Evolutionary conservation across 257 asterid species (phyloP), one percentile per base, ranked within the genome.

Genomic region (Solanum lycopersicoides): DNA sequence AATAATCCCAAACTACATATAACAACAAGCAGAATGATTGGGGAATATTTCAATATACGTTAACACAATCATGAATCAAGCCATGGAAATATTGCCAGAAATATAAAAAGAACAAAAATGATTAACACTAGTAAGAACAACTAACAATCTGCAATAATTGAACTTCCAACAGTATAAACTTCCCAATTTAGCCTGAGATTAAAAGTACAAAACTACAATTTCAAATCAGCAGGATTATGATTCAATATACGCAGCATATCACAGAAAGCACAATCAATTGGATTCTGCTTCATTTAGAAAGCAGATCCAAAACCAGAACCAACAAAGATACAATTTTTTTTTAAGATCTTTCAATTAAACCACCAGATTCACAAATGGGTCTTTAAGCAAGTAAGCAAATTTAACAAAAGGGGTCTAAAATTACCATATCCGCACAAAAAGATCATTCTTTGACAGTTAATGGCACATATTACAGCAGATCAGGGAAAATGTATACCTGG

Each of bases 251-350:
- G 69, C 2, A 80, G 20, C 85, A 80, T 47, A 80, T 30, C 1
- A 18, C 11, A 30, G 12, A 50, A 80, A 80, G 6, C 68, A 11
- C 39, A 79, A 79, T 28, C n/a, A 79, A 30, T 30, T 30, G 7
- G 10, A 2, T 30, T 80, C 30, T 50, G 21, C 30, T 30, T 47
- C 68, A 30, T 28, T 82, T 82, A 4, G 69, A 82, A 28, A 72
- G 25, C 92, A 87, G 95, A 88, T 90, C 93, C 83, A 88, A 88
- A 69, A 65, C n/a, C 92, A 86, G 94, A 87, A 89, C 92, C 65
- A 83, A 88, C 45, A 72, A 74, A 74, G 50, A 32, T 12, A 5
- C 75, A 10, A 83, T 84, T 84, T 45, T 25, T 25, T 25, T 21
- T 45, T 21, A n/a, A 45, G 66, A 82, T 82, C 69, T 82, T 82